Conservation (phyloP, 2,329 filamentous ascomycete genomes). For the Talaromyces sp. region DNA sequence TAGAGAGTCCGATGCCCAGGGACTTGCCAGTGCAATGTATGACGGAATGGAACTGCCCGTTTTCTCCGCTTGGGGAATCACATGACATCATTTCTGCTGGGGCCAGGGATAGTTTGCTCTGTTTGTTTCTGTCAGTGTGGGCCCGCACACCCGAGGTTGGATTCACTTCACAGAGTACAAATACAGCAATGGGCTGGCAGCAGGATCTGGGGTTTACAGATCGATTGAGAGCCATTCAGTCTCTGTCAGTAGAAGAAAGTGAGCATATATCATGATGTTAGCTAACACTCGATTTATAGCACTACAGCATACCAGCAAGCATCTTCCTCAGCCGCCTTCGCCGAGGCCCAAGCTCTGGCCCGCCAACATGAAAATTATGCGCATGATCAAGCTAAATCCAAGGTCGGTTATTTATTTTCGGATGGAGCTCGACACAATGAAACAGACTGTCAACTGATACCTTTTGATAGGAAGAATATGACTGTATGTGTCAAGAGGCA, state of each 20-base stretch:
- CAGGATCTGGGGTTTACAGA: conserved; percentile 59
- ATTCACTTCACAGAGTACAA: conserved; percentile 13
- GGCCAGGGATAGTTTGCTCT: neutral
- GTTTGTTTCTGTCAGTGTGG: neutral
- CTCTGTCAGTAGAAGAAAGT: conserved; percentile 53
- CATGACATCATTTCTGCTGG: conserved; percentile 3
- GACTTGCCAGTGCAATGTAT: no score
- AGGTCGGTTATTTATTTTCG: conserved; percentile 29
- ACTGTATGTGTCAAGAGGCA: conserved; percentile 44
- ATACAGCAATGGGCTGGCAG: conserved; percentile 50
- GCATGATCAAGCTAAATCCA: conserved; percentile 41
- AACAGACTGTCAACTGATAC: conserved; percentile 10
- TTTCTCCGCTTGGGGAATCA: neutral
- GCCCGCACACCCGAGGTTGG: neutral
- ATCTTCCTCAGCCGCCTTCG: conserved; percentile 47
- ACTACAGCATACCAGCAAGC: conserved; percentile 52
- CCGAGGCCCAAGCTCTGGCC: conserved; percentile 60
- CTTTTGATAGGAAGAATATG: conserved; percentile 58
- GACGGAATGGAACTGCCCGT: neutral
- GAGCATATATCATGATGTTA: neutral
- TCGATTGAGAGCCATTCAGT: conserved; percentile 65
- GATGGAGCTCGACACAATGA: neutral
- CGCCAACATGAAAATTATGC: conserved; percentile 62
- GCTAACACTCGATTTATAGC: conserved; percentile 37
- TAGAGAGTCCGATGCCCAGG: no score